Evolutionary conservation across 2,329 filamentous ascomycete species (phyloP).

Genomic region (Fusarium sp.): DNA sequence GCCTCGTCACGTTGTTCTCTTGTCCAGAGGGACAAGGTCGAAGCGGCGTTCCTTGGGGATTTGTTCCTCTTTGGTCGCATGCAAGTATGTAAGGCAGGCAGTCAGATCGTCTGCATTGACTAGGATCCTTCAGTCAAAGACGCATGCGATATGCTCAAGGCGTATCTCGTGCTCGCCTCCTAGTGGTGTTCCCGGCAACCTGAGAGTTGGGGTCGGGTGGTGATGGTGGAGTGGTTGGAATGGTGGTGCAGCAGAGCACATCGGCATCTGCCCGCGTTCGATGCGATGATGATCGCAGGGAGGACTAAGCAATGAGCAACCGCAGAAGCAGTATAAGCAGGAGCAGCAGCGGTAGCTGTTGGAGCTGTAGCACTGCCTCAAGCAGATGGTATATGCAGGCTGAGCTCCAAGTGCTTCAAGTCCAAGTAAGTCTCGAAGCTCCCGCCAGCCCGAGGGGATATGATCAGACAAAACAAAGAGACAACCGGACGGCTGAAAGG

Average conservation of each 20-base stretch:
- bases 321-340: conserved; percentile 8
- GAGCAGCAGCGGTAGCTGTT: neutral
- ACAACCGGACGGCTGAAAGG: conserved; percentile 43
- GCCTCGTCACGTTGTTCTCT: conserved; percentile 25
- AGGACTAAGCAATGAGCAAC: conserved; percentile 25
- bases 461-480: conserved; percentile 28
- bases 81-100: conserved; percentile 33
- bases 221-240: conserved; percentile 37
- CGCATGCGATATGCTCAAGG: conserved; percentile 44
- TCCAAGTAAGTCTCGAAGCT: conserved; percentile 30
- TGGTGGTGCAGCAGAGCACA: conserved; percentile 43
- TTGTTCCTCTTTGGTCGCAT: conserved; percentile 36
- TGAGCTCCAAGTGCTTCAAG: conserved; percentile 32
- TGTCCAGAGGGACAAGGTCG: conserved; percentile 19
- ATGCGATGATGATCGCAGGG: conserved; percentile 24
- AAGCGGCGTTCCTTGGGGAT: conserved; percentile 30
- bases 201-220: conserved; percentile 26
- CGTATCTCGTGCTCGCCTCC: conserved; percentile 40
- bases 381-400: conserved; percentile 27
- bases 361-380: conserved; percentile 30
- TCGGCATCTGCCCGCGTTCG: conserved; percentile 29
- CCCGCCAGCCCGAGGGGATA: conserved; percentile 40
- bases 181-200: conserved; percentile 39
- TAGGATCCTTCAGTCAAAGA: conserved; percentile 34
- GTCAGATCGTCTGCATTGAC: conserved; percentile 41